Conservation (phyloP, 306 rosid genomes). For the Quercus wislizeni region DNA sequence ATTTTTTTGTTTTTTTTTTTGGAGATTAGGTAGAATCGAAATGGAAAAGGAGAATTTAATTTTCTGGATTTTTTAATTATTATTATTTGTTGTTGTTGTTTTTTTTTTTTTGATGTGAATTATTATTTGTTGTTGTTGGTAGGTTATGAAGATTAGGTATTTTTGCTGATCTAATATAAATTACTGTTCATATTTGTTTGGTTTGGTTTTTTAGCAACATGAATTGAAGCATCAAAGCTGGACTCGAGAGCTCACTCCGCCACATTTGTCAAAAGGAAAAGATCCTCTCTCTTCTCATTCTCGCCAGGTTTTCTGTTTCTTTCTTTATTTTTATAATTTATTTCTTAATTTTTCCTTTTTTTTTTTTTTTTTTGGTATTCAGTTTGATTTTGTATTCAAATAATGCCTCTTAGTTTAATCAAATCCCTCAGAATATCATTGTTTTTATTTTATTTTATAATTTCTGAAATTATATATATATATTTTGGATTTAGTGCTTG, state of each 20-base stretch:
- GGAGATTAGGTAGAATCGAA: neutral
- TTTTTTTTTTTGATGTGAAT: neutral
- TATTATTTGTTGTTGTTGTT: too few relatives aligned
- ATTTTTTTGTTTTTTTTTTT: neutral
- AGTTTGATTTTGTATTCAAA: conserved; percentile 10
- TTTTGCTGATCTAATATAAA: conserved; percentile 5
- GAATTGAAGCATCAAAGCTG: conserved; percentile 67
- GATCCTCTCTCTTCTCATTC: conserved; percentile 57
- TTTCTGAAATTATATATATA: too few relatives aligned
- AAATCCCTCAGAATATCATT: too few relatives aligned
- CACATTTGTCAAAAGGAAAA: conserved; percentile 54
- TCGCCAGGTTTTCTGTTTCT: conserved; percentile 66
- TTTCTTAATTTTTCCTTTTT: too few relatives aligned
- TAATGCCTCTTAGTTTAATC: too few relatives aligned
- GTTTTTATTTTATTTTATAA: too few relatives aligned
- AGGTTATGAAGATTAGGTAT: neutral
- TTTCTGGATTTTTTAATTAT: neutral
- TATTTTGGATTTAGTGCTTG: too few relatives aligned
- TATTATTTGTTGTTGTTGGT: neutral
- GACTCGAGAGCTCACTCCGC: conserved; percentile 74
- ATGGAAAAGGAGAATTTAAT: neutral
- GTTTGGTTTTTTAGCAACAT: conserved; percentile 36
- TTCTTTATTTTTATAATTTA: neutral
- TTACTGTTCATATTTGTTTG: neutral
- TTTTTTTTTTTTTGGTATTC: neutral